These are phyloP conservation scores for Lonicera japonica DNA, from an alignment of 129 eudicot genomes.

Conservation along the genomic window DNA sequence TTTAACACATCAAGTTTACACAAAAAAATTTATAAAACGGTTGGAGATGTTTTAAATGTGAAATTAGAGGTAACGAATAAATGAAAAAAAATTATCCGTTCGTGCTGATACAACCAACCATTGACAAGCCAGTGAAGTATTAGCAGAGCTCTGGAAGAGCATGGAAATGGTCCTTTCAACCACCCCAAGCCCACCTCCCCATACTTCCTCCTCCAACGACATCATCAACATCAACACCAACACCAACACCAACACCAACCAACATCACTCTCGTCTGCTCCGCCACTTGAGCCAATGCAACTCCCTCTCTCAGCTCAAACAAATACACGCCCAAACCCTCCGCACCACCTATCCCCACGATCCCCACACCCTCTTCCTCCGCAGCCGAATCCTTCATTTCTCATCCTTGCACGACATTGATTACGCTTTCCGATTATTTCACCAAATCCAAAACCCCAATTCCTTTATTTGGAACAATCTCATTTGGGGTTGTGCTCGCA, in stretches of 20 bases:
- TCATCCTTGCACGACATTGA: slow-evolving; percentile 52
- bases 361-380: slow-evolving; percentile 47
- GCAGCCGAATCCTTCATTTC: slow-evolving; percentile 54
- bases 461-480: slow-evolving; percentile 78
- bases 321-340: slow-evolving; percentile 74
- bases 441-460: slow-evolving; percentile 41
- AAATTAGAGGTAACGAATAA: no score
- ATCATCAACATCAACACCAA: slow-evolving; percentile 14
- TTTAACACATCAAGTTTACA: no score
- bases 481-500: slow-evolving; percentile 61
- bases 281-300: slow-evolving; percentile 41
- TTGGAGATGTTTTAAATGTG: no score
- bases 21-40: no score
- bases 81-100: no score
- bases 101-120: no score
- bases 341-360: slow-evolving; percentile 45
- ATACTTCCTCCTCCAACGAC: slow-evolving; percentile 8
- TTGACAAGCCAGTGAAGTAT: no score
- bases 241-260: slow-evolving; percentile 13
- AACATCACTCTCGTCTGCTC: slow-evolving; percentile 46
- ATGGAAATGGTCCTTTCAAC: slow-evolving; percentile 20
- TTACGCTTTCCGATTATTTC: slow-evolving; percentile 45
- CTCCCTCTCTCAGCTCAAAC: slow-evolving; percentile 62
- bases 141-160: no score
- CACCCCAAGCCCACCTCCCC: slow-evolving; percentile 5